These are phyloP conservation scores for Fonsecaea multimorphosa DNA, from an alignment of 2,329 filamentous ascomycete species.

Conservation along the genomic window DNA sequence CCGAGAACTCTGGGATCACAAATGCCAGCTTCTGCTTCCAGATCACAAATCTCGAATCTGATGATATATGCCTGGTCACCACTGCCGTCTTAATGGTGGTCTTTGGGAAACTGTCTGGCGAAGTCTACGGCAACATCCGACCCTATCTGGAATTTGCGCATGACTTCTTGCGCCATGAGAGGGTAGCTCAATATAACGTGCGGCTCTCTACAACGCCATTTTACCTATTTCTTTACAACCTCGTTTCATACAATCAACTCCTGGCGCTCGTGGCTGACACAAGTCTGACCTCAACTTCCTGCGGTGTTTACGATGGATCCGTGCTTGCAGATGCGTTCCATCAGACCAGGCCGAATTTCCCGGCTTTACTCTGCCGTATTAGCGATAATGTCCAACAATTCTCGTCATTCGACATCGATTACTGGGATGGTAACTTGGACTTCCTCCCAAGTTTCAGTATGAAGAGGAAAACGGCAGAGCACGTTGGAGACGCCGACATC, in stretches of 20 bases:
- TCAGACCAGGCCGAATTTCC: not conserved
- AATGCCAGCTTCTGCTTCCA: not conserved
- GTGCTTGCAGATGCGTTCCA: not conserved
- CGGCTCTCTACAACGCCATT: not conserved
- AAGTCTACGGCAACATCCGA: constrained; percentile 6
- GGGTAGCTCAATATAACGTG: not conserved
- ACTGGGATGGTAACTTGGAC: constrained; percentile 10
- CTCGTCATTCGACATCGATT: constrained; percentile 1
- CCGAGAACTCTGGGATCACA: not conserved
- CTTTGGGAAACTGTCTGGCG: constrained; percentile 8
- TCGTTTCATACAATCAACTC: constrained; percentile 10
- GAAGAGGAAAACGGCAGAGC: not conserved
- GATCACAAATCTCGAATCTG: not conserved
- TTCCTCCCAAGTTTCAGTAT: constrained; percentile 18
- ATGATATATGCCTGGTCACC: constrained; percentile 8
- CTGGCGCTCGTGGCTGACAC: constrained; percentile 1
- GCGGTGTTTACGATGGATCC: not conserved
- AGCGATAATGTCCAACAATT: constrained; percentile 5
- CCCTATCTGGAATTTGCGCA: constrained; percentile 7
- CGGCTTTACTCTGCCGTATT: constrained; percentile 4
- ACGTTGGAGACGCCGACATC: not conserved
- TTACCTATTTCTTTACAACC: constrained; percentile 4
- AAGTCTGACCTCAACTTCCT: not conserved
- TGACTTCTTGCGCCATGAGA: not conserved
- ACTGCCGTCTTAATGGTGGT: constrained; percentile 4